Conservation (phyloP, 306 rosid species). For the Prosopis cineraria region DNA sequence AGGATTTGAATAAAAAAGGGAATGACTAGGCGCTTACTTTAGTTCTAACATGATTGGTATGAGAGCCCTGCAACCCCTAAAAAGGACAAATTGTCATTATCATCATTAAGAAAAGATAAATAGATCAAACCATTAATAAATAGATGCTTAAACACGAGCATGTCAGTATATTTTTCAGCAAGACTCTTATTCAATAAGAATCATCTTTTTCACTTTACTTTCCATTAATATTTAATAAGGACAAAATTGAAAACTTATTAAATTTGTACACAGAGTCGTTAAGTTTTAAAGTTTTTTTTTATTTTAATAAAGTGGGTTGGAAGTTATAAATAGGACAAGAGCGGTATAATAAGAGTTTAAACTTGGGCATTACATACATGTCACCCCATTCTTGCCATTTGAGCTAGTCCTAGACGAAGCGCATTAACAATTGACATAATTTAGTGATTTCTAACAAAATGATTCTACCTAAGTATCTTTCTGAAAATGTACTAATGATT, state of each 20-base stretch:
- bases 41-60: conserved; percentile 44
- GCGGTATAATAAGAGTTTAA: no score
- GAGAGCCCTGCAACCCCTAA: conserved; percentile 50
- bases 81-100: conserved; percentile 20
- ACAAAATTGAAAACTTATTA: no score
- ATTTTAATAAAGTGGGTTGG: no score
- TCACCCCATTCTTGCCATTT: background rate
- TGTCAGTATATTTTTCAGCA: background rate
- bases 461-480: background rate
- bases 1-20: background rate
- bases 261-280: no score
- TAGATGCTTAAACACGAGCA: background rate
- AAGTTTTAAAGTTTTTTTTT: no score
- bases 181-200: background rate
- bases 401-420: background rate
- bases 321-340: no score
- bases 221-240: no score
- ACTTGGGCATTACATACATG: background rate
- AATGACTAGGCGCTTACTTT: conserved; percentile 38
- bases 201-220: no score
- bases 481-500: background rate
- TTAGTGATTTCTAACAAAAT: no score
- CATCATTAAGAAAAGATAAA: background rate
- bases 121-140: background rate
- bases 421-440: background rate